phyloP scores from a whole-genome alignment of 169 alveolate species.

The Fabrea salina region DNA sequence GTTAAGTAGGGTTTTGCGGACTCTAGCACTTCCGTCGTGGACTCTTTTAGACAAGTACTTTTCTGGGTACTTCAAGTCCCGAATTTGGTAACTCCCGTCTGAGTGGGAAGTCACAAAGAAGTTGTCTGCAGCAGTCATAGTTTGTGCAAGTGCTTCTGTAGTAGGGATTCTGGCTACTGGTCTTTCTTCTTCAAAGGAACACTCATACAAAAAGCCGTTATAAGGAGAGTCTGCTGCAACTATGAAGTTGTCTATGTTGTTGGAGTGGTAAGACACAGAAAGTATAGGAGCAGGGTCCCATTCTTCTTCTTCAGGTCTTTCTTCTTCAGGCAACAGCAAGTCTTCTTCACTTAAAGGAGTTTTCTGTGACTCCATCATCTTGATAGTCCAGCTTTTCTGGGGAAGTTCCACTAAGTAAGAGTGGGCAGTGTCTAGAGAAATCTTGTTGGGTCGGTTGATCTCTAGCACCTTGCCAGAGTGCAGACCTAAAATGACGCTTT shows the following conservation, averaged over 20 bases:
- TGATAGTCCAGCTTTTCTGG: conserved; percentile 61
- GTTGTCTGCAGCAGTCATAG: conserved; percentile 51
- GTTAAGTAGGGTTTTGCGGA: conserved; percentile 46
- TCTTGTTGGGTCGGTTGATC: conserved; percentile 57
- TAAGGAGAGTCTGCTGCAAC: conserved; percentile 72
- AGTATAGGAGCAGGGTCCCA: conserved; percentile 79
- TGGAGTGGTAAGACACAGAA: conserved; percentile 53
- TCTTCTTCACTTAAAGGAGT: conserved; percentile 45
- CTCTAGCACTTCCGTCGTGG: conserved; percentile 62
- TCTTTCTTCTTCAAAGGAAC: conserved; percentile 67
- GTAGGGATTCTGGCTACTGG: conserved; percentile 73
- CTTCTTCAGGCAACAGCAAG: background rate
- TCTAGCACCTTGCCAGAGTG: conserved; percentile 73
- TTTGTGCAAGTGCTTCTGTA: conserved; percentile 47
- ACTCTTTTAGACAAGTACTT: background rate
- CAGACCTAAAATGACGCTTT: conserved; percentile 28
- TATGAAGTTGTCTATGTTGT: conserved; percentile 62
- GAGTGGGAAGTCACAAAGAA: conserved; percentile 58
- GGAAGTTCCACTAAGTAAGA: conserved; percentile 67
- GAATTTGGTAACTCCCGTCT: conserved; percentile 70
- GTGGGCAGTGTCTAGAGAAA: conserved; percentile 68
- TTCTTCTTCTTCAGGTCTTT: conserved; percentile 59
- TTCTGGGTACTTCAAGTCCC: conserved; percentile 54
- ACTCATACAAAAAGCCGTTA: conserved; percentile 67
- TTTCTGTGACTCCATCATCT: conserved; percentile 60